Evolutionary conservation across 202 grass and related monocot genomes (phyloP), one percentile per base, ranked within the genome.

Genomic region (Cymbopogon flexuosus): DNA sequence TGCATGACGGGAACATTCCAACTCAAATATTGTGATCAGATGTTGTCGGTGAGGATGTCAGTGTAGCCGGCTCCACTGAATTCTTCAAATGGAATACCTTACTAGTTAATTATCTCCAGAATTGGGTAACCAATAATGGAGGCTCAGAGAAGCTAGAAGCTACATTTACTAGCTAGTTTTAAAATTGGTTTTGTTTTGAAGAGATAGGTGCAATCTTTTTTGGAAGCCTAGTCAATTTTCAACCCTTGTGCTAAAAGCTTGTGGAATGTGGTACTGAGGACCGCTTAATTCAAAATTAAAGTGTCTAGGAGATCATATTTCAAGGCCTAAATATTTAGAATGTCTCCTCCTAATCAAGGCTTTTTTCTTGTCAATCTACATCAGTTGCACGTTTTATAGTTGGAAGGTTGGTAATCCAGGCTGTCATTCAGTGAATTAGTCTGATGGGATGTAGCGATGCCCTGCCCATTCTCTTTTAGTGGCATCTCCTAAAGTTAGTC

Each of bases 401-500:
- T 83, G 75, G 73, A 87, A 79, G 75, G 76, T 80, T 68, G 62
- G 52, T 70, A 62, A 84, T 63, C 69, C 69, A 69, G 81, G 68
- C 68, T 88, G 61, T 79, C 46, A 81, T 80, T 69, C 40, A 63
- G 18, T 84, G 70, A 68, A 70, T 84, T 88, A 68, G 33, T 35
- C 41, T 70, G 61, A 80, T 64, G 51, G 23, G 73, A 46, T 61
- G 40, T 10, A 66, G 35, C 42, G 75, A 83, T 43, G 68, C n/a
- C 31, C 9, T 4, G 58, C 37, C 21, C 21, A 60, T 72, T 78
- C 46, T 71, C 57, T 64, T 10, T 54, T 37, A 52, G 46, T 36
- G 19, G 2, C 31, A 78, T 83, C 66, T 74, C 57, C 22, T 49
- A 80, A 79, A 70, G 36, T 21, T 79, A 67, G 4, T 73, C 74